Evolutionary conservation across 805 yeast genomes (phyloP).

Genomic region (Yarrowia sp.): DNA sequence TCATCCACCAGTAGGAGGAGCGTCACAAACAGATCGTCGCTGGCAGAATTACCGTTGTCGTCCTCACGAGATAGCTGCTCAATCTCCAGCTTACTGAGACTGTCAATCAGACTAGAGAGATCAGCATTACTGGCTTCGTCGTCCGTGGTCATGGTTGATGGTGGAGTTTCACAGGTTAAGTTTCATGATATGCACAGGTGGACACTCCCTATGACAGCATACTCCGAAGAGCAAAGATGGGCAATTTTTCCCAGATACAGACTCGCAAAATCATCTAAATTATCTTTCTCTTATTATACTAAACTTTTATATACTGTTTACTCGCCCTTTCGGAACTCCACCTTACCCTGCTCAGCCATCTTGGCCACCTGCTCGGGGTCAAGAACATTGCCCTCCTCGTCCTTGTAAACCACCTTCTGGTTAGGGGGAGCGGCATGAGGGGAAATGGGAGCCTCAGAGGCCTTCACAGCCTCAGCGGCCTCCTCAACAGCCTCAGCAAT

Average conservation of each 20-base stretch:
- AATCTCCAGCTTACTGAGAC: slow-evolving; percentile 12
- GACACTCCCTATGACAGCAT: too few species aligned
- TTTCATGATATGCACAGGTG: neutral
- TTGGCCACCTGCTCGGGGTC: slow-evolving; percentile 43
- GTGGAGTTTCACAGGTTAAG: neutral
- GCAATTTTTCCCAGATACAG: too few species aligned
- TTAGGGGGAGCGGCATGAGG: slow-evolving; percentile 37
- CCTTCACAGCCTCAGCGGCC: slow-evolving; percentile 19
- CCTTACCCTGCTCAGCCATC: slow-evolving; percentile 40
- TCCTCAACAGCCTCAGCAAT: slow-evolving; percentile 40
- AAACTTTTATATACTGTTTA: slow-evolving; percentile 22
- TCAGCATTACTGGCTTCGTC: neutral
- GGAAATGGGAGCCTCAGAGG: slow-evolving; percentile 23
- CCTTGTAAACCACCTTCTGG: slow-evolving; percentile 49
- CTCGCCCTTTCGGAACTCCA: slow-evolving; percentile 40
- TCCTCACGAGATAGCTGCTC: slow-evolving; percentile 1
- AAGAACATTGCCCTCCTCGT: slow-evolving; percentile 52
- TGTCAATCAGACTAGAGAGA: slow-evolving; percentile 1
- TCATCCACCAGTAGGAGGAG: slow-evolving; percentile 22
- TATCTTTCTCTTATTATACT: slow-evolving; percentile 27
- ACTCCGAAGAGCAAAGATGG: too few species aligned
- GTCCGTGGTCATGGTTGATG: slow-evolving; percentile 11
- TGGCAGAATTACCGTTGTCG: neutral
- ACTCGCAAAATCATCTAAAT: neutral
- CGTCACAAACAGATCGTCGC: slow-evolving; percentile 16